phyloP scores from a whole-genome alignment of 2,329 filamentous ascomycete genomes.

The Penicillium decumbens region DNA sequence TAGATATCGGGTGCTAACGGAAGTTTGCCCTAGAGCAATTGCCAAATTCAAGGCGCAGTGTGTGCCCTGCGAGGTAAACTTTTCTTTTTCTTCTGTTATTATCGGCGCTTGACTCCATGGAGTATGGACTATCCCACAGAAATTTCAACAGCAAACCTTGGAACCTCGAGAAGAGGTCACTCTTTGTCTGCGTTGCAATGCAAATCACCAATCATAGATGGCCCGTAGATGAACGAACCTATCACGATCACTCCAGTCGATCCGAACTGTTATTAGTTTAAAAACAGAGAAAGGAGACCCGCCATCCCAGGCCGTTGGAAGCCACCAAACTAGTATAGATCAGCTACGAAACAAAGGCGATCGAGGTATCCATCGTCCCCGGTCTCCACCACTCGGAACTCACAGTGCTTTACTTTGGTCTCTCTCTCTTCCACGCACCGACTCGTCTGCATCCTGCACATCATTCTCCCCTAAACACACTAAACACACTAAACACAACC shows the following conservation, averaged over 20 bases:
- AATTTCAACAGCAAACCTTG: background rate
- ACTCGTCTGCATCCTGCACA: slow-evolving; percentile 25
- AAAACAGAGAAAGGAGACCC: background rate
- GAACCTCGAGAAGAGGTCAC: background rate
- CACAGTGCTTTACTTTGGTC: background rate
- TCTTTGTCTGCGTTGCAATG: background rate
- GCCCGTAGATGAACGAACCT: slow-evolving; percentile 9
- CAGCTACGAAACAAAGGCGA: slow-evolving; percentile 1
- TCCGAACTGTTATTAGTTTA: slow-evolving; percentile 13
- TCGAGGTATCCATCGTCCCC: background rate
- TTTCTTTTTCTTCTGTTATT: background rate
- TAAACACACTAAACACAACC: background rate
- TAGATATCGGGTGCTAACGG: slow-evolving; percentile 2
- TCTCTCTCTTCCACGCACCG: slow-evolving; percentile 10
- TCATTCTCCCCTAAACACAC: slow-evolving; percentile 17
- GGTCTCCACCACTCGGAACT: background rate
- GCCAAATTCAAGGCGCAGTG: background rate
- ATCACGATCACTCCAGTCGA: slow-evolving; percentile 18
- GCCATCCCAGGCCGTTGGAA: slow-evolving; percentile 1
- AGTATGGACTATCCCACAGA: background rate
- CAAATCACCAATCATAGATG: background rate
- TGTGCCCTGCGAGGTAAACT: background rate
- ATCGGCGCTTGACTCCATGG: slow-evolving; percentile 5
- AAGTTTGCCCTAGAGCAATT: background rate
- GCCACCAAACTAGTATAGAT: slow-evolving; percentile 6